Evolutionary conservation across 441 rosid genomes (phyloP).

Genomic region (Gossypium trilobum): DNA sequence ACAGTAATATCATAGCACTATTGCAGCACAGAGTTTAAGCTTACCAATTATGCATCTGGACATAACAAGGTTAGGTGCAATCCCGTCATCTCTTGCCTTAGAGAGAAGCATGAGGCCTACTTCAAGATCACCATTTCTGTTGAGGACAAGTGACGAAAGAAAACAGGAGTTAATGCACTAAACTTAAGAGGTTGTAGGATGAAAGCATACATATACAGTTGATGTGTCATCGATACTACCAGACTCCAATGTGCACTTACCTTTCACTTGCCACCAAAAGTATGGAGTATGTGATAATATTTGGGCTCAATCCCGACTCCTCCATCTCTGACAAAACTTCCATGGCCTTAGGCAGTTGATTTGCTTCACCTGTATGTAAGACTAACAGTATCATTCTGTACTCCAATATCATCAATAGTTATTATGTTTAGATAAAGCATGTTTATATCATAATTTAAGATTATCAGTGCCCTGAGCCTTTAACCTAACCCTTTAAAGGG

Average conservation of each 20-base stretch:
- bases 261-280: constrained; percentile 76
- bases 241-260: constrained; percentile 27
- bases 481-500: neutral
- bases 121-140: too few relatives aligned
- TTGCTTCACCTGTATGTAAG: constrained; percentile 61
- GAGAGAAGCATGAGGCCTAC: too few relatives aligned
- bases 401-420: constrained; percentile 7
- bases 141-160: neutral
- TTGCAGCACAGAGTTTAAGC: too few relatives aligned
- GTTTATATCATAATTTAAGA: neutral
- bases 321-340: constrained; percentile 67
- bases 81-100: too few relatives aligned
- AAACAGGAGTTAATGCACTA: neutral
- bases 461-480: neutral
- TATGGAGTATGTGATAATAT: constrained; percentile 67
- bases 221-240: neutral
- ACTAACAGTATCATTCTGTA: constrained; percentile 20
- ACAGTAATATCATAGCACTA: too few relatives aligned
- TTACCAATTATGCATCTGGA: too few relatives aligned
- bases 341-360: constrained; percentile 68
- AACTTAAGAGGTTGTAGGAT: constrained; percentile 7
- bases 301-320: constrained; percentile 46
- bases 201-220: constrained; percentile 11
- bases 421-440: neutral
- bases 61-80: too few relatives aligned